phyloP scores from a whole-genome alignment of 345 rosid genomes.

The Salix caprea region DNA sequence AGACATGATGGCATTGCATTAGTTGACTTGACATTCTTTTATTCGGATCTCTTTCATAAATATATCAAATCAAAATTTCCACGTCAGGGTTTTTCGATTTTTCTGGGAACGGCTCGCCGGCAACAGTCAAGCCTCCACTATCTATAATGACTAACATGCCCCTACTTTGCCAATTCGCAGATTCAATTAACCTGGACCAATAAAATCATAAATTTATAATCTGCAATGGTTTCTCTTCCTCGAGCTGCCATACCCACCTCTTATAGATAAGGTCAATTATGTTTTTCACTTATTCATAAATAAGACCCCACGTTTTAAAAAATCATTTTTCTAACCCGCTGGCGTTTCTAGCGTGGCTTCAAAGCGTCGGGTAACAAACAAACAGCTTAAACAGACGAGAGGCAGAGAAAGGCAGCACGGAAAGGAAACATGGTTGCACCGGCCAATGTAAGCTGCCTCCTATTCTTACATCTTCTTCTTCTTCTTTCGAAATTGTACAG shows the following conservation, averaged over 20 bases:
- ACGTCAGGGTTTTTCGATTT: too few species aligned
- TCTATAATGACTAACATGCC: background rate
- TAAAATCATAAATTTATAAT: too few species aligned
- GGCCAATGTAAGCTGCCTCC: background rate
- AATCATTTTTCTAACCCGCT: too few species aligned
- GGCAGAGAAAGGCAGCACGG: background rate
- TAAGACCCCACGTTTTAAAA: background rate
- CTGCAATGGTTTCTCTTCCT: too few species aligned
- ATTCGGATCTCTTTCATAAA: background rate
- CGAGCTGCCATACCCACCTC: background rate
- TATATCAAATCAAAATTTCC: too few species aligned
- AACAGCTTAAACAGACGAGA: background rate
- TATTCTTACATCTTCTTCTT: background rate
- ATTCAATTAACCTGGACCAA: background rate
- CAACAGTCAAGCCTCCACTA: background rate
- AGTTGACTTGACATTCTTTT: background rate
- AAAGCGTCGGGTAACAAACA: background rate
- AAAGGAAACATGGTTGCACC: slow-evolving; percentile 10
- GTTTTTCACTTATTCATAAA: background rate
- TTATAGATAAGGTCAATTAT: background rate
- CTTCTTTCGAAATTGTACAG: background rate
- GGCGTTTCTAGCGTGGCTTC: background rate
- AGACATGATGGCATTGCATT: too few species aligned
- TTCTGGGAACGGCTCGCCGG: too few species aligned
- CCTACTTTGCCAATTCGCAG: background rate